A percentile compares a stretch with the other conserved stretches of the same genome.
Conservation (phyloP, 305 asterid species). For the Fraxinus latifolia region DNA sequence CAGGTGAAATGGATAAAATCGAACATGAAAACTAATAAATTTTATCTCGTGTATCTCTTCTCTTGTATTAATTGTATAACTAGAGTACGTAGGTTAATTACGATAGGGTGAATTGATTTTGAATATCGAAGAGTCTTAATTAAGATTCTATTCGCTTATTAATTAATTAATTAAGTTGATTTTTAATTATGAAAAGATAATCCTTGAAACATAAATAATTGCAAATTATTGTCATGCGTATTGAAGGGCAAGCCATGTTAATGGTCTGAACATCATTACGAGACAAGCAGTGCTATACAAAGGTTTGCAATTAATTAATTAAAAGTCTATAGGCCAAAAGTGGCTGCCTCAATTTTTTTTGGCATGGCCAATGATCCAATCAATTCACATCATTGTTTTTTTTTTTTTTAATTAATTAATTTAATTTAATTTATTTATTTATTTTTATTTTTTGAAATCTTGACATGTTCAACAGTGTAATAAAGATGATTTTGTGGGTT, state of each 20-base stretch:
- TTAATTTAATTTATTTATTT: too few relatives aligned
- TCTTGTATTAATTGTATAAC: not conserved
- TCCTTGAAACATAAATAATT: not conserved
- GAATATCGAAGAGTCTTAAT: not conserved
- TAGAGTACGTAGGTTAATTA: not conserved
- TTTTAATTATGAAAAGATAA: not conserved
- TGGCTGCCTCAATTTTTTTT: not conserved
- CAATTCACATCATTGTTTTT: not conserved
- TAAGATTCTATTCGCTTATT: not conserved
- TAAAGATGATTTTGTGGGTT: not conserved
- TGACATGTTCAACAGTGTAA: not conserved
- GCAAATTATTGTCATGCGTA: slow-evolving; percentile 2
- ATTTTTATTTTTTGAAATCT: not conserved
- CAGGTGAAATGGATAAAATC: not conserved
- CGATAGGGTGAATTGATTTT: not conserved
- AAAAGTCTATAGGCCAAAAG: not conserved
- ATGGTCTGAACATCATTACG: not conserved
- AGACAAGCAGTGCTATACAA: not conserved
- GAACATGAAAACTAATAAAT: not conserved
- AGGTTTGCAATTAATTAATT: not conserved
- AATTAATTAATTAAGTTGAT: not conserved
- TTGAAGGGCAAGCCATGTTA: not conserved
- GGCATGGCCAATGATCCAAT: not conserved
- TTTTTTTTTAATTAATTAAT: too few relatives aligned
- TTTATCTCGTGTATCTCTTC: not conserved